Evolutionary conservation across 2,329 filamentous ascomycete genomes (phyloP), one percentile per base, ranked within the genome.

Genomic region (Verticillium klebahnii): DNA sequence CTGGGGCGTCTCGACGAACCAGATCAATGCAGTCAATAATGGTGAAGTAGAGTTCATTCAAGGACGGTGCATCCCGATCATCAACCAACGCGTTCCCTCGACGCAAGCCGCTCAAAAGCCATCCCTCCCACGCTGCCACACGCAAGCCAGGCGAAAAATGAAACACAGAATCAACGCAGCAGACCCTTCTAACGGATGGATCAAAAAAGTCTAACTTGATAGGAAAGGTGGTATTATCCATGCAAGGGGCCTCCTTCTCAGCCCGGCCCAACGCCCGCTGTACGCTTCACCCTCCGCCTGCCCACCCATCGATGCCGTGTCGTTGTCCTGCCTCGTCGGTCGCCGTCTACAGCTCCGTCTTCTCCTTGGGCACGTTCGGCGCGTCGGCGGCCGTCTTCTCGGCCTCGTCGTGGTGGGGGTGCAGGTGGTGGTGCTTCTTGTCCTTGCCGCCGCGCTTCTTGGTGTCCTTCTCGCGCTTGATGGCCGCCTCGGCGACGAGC

Each of bases 401-500:
- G 54, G 70, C 68, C 25, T 63, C 64, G 58, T 72, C 71, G 50
- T 68, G 67, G 60, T 72, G 69, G 60, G 72, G 70, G 69, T 77
- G 79, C 39, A 74, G 69, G 64, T 80, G 69, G 64, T 80, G 72
- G 66, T 81, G 79, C 68, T 82, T 80, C 69, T 78, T 78, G 34
- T 36, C 34, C 65, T 85, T 81, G 79, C 87, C 83, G 68, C 78
- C 78, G 75, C 86, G 86, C 73, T 82, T 81, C 73, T 92, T 89
- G 61, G 91, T 86, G 70, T 94, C 90, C 74, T 92, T 88, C 71
- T 95, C 92, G 78, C 97, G 97, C 85, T 98, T 98, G 60, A 93
- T 90, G 62, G 93, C 93, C 5, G 94, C 94, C 74, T 99, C 95
- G 58, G 95, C 93, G 76, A 99, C 96, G 61, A 99, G 88, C 77